Conservation (phyloP, 371 early-diverging fungal genomes). For the Massospora cicadina region DNA sequence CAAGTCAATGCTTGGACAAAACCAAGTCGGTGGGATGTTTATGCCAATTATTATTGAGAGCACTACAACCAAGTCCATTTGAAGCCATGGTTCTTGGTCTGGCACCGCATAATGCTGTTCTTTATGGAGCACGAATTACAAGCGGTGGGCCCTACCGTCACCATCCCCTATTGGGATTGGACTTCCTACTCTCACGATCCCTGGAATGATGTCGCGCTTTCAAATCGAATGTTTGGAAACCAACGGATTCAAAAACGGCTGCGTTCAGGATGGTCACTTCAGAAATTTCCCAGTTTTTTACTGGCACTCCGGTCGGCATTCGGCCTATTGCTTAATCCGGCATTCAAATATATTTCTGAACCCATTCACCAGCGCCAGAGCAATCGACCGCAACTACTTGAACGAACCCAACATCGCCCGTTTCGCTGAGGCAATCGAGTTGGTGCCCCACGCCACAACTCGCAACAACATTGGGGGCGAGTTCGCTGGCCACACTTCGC, state of each 20-base stretch:
- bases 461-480: constrained; percentile 27
- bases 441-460: constrained; percentile 24
- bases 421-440: constrained; percentile 18
- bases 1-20: no score
- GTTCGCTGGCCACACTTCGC: constrained; percentile 18
- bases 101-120: constrained; percentile 7
- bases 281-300: neutral
- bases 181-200: neutral
- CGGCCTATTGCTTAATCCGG: neutral
- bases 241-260: no score
- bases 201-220: neutral
- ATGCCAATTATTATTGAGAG: no score
- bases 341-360: neutral
- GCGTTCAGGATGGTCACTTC: constrained; percentile 5
- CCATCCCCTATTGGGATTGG: constrained; percentile 12
- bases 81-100: constrained; percentile 6
- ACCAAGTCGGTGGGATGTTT: no score
- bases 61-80: neutral
- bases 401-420: neutral
- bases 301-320: neutral
- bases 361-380: neutral
- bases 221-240: neutral
- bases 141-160: constrained; percentile 1
- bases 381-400: constrained; percentile 3
- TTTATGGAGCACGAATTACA: constrained; percentile 6